These are phyloP conservation scores for Tetraselmis striata DNA, from an alignment of 139 green algal species.

Conservation along the genomic window DNA sequence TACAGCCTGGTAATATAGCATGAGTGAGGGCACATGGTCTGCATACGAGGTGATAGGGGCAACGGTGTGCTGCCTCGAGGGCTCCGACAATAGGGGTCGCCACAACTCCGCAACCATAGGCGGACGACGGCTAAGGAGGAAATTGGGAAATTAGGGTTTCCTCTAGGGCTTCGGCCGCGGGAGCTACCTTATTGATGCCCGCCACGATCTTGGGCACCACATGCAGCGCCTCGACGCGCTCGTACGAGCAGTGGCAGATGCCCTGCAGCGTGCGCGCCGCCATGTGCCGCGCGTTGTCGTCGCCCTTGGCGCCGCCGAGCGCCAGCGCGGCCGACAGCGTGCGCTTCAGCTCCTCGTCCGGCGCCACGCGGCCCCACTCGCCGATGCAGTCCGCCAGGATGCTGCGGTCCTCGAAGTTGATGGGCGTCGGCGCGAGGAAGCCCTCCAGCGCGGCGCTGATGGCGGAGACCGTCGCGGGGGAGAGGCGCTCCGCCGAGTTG, in stretches of 20 bases:
- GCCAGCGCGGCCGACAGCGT: slow-evolving; percentile 36
- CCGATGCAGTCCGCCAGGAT: slow-evolving; percentile 6
- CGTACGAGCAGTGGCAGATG: slow-evolving; percentile 20
- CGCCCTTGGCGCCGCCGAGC: neutral
- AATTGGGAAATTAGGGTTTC: too few relatives aligned
- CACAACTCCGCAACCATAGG: too few relatives aligned
- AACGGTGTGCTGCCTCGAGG: too few relatives aligned
- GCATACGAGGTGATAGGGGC: too few relatives aligned
- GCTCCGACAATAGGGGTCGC: too few relatives aligned
- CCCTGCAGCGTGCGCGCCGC: slow-evolving; percentile 7
- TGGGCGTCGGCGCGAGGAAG: slow-evolving; percentile 7
- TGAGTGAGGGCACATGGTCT: too few relatives aligned
- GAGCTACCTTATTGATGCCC: neutral
- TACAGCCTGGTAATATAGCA: too few relatives aligned
- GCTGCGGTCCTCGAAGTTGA: neutral
- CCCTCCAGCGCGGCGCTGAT: slow-evolving; percentile 27
- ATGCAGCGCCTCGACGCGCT: slow-evolving; percentile 22
- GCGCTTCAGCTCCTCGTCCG: slow-evolving; percentile 13
- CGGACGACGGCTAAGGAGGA: too few relatives aligned
- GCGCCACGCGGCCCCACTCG: slow-evolving; percentile 3
- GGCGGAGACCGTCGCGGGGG: slow-evolving; percentile 37
- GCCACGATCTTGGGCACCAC: neutral
- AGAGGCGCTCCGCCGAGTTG: slow-evolving; percentile 45
- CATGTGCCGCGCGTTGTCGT: slow-evolving; percentile 2
- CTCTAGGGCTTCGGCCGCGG: neutral